A percentile compares a stretch with the other conserved stretches of the same genome.
Conservation (phyloP, 2,329 filamentous ascomycete species). For the Berkeleyomyces rouxiae region DNA sequence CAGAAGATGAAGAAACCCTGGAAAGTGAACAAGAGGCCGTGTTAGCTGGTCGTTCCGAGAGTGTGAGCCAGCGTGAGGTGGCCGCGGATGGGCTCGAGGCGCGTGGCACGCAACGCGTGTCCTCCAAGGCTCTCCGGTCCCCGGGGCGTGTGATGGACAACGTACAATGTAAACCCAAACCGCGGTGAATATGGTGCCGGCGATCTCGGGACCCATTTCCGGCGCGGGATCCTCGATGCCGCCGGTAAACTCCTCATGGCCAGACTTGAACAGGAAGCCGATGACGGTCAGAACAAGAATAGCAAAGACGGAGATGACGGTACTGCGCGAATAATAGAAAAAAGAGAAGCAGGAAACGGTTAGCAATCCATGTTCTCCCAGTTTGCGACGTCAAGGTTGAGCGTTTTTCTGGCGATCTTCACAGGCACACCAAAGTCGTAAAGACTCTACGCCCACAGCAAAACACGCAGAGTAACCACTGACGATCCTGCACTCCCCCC, state of each 20-base stretch:
- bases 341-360: not conserved
- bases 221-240: constrained; percentile 51
- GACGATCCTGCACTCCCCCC: not conserved
- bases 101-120: not conserved
- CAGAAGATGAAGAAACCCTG: constrained; percentile 87
- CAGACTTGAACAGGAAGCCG: constrained; percentile 56
- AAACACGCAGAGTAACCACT: not conserved
- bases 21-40: not conserved
- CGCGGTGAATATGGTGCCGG: constrained; percentile 70
- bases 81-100: not conserved
- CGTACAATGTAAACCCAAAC: constrained; percentile 79
- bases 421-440: not conserved
- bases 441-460: not conserved
- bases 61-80: not conserved
- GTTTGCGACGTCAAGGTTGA: not conserved
- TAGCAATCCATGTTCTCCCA: not conserved
- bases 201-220: constrained; percentile 59
- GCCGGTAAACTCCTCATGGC: constrained; percentile 74
- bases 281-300: constrained; percentile 48
- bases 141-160: constrained; percentile 16
- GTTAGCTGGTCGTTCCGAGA: not conserved
- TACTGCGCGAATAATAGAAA: constrained; percentile 35
- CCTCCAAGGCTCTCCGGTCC: not conserved
- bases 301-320: constrained; percentile 49
- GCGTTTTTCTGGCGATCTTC: not conserved